Evolutionary conservation across 2,329 filamentous ascomycete genomes (phyloP).

Genomic region (Lachnellula arida): DNA sequence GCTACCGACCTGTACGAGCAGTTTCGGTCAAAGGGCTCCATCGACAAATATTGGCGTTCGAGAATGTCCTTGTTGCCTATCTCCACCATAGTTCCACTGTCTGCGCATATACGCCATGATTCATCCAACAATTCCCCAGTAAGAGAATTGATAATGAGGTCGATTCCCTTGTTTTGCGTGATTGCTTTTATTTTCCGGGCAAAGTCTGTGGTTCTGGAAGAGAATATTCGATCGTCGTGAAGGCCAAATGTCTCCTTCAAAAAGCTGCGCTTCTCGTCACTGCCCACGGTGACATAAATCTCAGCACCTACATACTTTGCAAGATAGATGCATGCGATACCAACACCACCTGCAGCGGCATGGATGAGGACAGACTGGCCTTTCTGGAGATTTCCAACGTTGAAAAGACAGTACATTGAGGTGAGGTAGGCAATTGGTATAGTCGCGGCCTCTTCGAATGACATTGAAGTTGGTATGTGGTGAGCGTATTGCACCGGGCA

Average conservation of each 20-base stretch:
- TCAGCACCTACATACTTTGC: slow-evolving; percentile 26
- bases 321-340: slow-evolving; percentile 31
- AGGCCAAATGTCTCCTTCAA: slow-evolving; percentile 30
- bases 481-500: slow-evolving; percentile 12
- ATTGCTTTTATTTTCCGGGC: slow-evolving; percentile 10
- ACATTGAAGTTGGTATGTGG: slow-evolving; percentile 35
- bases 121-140: slow-evolving; percentile 24
- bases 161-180: slow-evolving; percentile 21
- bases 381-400: slow-evolving; percentile 13
- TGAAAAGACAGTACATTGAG: slow-evolving; percentile 12
- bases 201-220: slow-evolving; percentile 26
- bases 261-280: slow-evolving; percentile 10
- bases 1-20: slow-evolving; percentile 14
- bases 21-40: slow-evolving; percentile 14
- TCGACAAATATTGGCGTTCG: slow-evolving; percentile 7
- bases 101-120: slow-evolving; percentile 32
- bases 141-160: slow-evolving; percentile 27
- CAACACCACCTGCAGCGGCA: slow-evolving; percentile 30
- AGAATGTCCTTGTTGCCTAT: slow-evolving; percentile 16
- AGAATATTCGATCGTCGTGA: slow-evolving; percentile 35
- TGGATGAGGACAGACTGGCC: slow-evolving; percentile 31
- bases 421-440: slow-evolving; percentile 33
- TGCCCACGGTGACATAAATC: slow-evolving; percentile 37
- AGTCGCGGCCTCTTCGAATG: slow-evolving; percentile 37
- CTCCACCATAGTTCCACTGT: slow-evolving; percentile 28